These are phyloP conservation scores for Albatrellus ellisii DNA, from an alignment of 768 basidiomycete species.

Conservation along the genomic window DNA sequence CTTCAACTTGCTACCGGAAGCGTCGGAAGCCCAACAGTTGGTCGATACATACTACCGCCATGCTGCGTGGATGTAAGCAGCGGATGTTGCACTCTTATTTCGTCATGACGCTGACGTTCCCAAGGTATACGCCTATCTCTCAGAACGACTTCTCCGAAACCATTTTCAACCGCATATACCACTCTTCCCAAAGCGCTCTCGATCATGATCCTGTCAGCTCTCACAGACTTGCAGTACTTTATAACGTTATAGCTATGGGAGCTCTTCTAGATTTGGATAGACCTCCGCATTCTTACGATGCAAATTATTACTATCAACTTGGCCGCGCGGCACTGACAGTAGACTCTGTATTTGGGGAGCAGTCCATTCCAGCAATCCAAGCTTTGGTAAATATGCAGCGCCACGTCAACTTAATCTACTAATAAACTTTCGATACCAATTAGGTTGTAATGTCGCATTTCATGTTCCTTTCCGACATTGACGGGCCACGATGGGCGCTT, in stretches of 20 bases:
- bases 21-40: slow-evolving; percentile 21
- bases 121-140: slow-evolving; percentile 55
- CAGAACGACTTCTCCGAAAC: slow-evolving; percentile 40
- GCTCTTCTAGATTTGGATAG: slow-evolving; percentile 45
- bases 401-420: slow-evolving; percentile 6
- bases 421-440: background rate
- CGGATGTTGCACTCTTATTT: background rate
- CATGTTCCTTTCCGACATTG: slow-evolving; percentile 34
- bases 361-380: slow-evolving; percentile 49
- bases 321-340: slow-evolving; percentile 45
- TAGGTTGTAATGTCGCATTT: slow-evolving; percentile 44
- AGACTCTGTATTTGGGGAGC: slow-evolving; percentile 53
- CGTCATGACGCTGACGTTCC: background rate
- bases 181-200: slow-evolving; percentile 21
- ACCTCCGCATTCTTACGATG: slow-evolving; percentile 38
- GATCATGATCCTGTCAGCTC: slow-evolving; percentile 30
- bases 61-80: slow-evolving; percentile 56
- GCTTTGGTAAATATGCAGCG: slow-evolving; percentile 36
- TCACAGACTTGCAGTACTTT: slow-evolving; percentile 46
- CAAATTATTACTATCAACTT: slow-evolving; percentile 47
- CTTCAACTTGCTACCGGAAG: slow-evolving; percentile 32
- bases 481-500: slow-evolving; percentile 51
- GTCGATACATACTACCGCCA: slow-evolving; percentile 48
- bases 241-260: slow-evolving; percentile 52
- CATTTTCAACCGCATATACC: slow-evolving; percentile 41